Evolutionary conservation across 2,329 filamentous ascomycete genomes (phyloP).

Genomic region (Phoma sp.): DNA sequence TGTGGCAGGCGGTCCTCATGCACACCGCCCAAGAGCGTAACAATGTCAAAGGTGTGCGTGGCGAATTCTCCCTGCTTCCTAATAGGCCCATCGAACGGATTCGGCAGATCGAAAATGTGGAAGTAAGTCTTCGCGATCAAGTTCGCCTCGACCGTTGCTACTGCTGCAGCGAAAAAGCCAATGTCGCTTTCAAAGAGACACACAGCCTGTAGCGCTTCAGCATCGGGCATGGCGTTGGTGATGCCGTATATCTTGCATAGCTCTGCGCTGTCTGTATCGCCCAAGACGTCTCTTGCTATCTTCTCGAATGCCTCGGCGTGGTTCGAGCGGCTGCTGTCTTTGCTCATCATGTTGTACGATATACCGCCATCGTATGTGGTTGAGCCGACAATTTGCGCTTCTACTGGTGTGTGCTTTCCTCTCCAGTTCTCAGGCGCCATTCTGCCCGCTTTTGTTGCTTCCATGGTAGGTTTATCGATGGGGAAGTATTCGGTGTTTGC

Average conservation of each 20-base stretch:
- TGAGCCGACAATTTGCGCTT: constrained; percentile 21
- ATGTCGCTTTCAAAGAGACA: constrained; percentile 28
- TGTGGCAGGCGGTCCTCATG: constrained; percentile 18
- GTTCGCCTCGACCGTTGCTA: constrained; percentile 9
- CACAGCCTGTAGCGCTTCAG: constrained; percentile 19
- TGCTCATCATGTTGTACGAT: constrained; percentile 25
- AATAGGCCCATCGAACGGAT: constrained; percentile 23
- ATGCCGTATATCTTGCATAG: constrained; percentile 14
- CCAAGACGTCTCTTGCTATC: constrained; percentile 13
- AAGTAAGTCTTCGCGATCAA: constrained; percentile 23
- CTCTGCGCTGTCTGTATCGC: background rate
- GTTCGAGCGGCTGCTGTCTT: constrained; percentile 10
- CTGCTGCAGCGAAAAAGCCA: constrained; percentile 25
- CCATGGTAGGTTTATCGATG: constrained; percentile 16
- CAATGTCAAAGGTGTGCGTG: constrained; percentile 28
- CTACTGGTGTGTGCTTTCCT: constrained; percentile 7
- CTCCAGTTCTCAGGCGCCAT: constrained; percentile 9
- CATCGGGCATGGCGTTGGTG: background rate
- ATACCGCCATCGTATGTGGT: constrained; percentile 26
- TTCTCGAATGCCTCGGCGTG: constrained; percentile 7
- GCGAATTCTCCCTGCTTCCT: constrained; percentile 17
- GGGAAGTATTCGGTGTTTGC: constrained; percentile 16
- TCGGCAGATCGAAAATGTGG: constrained; percentile 23
- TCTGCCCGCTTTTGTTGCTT: background rate
- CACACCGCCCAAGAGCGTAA: constrained; percentile 22